These are phyloP conservation scores for Puccinia triticina DNA, from an alignment of 1,284 basidiomycete genomes.

Conservation along the genomic window DNA sequence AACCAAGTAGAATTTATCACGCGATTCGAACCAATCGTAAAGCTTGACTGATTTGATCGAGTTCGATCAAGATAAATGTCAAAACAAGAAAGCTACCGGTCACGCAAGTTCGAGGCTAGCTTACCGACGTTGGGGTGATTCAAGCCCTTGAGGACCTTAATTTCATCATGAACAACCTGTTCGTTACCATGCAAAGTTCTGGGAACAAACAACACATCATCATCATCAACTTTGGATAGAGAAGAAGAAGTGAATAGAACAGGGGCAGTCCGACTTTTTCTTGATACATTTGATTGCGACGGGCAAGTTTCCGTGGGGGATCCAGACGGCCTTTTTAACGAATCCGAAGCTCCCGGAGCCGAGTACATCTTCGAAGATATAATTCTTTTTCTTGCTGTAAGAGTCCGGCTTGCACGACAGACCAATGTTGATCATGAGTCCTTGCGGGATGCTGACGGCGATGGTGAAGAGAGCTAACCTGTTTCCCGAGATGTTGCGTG, in stretches of 20 bases:
- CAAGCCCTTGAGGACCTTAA: conserved; percentile 81
- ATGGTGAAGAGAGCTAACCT: background rate
- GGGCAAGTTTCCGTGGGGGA: conserved; percentile 65
- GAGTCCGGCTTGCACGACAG: conserved; percentile 53
- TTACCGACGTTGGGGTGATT: conserved; percentile 80
- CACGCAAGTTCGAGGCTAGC: conserved; percentile 57
- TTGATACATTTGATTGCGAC: conserved; percentile 66
- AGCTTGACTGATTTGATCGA: conserved; percentile 71
- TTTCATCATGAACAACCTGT: conserved; percentile 81
- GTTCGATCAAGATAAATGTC: conserved; percentile 55
- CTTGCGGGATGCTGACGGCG: background rate
- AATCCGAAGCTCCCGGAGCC: conserved; percentile 74
- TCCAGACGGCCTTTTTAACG: conserved; percentile 64
- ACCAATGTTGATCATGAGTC: background rate
- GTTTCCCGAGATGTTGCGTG: background rate
- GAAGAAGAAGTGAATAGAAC: conserved; percentile 28
- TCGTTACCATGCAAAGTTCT: conserved; percentile 75
- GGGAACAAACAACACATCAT: conserved; percentile 66
- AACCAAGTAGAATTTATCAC: conserved; percentile 66
- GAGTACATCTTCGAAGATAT: conserved; percentile 67
- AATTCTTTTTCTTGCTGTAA: conserved; percentile 56
- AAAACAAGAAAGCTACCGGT: conserved; percentile 24
- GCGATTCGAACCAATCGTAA: conserved; percentile 88
- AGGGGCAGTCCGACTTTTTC: conserved; percentile 68
- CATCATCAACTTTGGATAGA: background rate